Conservation (phyloP, 148 eudicot genomes). For the Spergularia marina region DNA sequence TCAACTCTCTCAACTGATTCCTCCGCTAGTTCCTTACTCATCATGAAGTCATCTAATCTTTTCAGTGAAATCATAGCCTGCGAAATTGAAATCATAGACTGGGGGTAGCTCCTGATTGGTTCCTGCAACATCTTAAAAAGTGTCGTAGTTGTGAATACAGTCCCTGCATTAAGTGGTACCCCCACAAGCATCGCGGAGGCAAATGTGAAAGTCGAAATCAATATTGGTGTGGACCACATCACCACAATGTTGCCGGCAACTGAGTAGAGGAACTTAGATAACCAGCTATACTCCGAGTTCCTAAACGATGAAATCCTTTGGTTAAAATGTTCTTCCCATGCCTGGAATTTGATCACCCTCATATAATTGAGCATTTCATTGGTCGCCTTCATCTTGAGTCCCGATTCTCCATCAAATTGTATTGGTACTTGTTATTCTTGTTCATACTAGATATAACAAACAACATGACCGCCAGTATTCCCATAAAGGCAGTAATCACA, state of each 20-base stretch:
- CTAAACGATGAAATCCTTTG: slow-evolving; percentile 61
- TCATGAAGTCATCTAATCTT: slow-evolving; percentile 77
- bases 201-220: slow-evolving; percentile 66
- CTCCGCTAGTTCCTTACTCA: slow-evolving; percentile 63
- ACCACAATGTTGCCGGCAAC: slow-evolving; percentile 56
- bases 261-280: slow-evolving; percentile 67
- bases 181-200: slow-evolving; percentile 68
- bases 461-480: slow-evolving; percentile 46
- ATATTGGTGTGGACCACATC: slow-evolving; percentile 70
- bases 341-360: slow-evolving; percentile 94
- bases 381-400: slow-evolving; percentile 91
- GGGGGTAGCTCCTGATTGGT: slow-evolving; percentile 87
- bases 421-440: slow-evolving; percentile 60
- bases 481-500: slow-evolving; percentile 48
- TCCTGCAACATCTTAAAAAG: slow-evolving; percentile 78
- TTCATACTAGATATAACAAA: slow-evolving; percentile 53
- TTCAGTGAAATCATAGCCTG: slow-evolving; percentile 81
- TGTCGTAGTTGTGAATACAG: slow-evolving; percentile 79
- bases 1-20: slow-evolving; percentile 57
- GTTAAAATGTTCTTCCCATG: slow-evolving; percentile 91
- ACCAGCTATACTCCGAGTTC: slow-evolving; percentile 68
- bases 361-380: slow-evolving; percentile 92
- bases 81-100: slow-evolving; percentile 84
- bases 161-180: slow-evolving; percentile 65
- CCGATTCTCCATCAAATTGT: slow-evolving; percentile 59